Percentiles rank a stretch among this genome's conserved stretches.
phyloP scores from a whole-genome alignment of 1,284 basidiomycete genomes.

The Leccinum fuscescens region DNA sequence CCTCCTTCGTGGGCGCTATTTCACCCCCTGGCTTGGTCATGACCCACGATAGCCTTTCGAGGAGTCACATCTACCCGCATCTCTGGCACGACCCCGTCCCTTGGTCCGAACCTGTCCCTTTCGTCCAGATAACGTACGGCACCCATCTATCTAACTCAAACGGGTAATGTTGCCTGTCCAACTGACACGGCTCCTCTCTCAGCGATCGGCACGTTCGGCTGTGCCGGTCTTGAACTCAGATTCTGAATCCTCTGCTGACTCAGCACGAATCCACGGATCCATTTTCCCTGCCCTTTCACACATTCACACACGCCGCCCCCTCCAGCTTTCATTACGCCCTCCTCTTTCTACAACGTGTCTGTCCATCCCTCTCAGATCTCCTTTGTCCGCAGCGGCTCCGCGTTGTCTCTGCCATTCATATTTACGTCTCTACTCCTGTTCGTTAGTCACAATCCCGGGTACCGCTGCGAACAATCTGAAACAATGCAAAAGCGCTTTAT shows the following conservation, averaged over 20 bases:
- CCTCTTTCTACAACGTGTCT: conserved; percentile 21
- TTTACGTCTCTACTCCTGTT: conserved; percentile 23
- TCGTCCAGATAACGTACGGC: conserved; percentile 33
- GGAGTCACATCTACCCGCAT: conserved; percentile 28
- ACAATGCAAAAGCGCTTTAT: conserved; percentile 9
- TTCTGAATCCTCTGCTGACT: conserved; percentile 22
- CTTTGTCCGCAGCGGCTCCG: conserved; percentile 30
- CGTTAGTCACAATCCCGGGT: conserved; percentile 14
- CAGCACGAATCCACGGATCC: conserved; percentile 21
- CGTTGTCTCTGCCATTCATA: conserved; percentile 11
- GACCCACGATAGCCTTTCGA: conserved; percentile 36
- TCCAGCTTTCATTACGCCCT: conserved; percentile 5
- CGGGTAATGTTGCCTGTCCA: conserved; percentile 33
- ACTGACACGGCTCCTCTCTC: conserved; percentile 30
- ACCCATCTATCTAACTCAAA: conserved; percentile 32
- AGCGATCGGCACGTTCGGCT: conserved; percentile 34
- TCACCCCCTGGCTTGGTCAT: conserved; percentile 18
- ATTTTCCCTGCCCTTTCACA: background rate
- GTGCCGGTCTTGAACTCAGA: conserved; percentile 24
- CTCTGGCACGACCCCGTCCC: conserved; percentile 15
- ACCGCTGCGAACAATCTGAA: background rate
- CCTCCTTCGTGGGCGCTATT: conserved; percentile 25
- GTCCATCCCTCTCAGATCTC: conserved; percentile 1
- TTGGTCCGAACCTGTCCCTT: conserved; percentile 20
- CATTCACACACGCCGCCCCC: background rate